Evolutionary conservation across 257 asterid genomes (phyloP), one percentile per base, ranked within the genome.

Genomic region (Penstemon eatonii): DNA sequence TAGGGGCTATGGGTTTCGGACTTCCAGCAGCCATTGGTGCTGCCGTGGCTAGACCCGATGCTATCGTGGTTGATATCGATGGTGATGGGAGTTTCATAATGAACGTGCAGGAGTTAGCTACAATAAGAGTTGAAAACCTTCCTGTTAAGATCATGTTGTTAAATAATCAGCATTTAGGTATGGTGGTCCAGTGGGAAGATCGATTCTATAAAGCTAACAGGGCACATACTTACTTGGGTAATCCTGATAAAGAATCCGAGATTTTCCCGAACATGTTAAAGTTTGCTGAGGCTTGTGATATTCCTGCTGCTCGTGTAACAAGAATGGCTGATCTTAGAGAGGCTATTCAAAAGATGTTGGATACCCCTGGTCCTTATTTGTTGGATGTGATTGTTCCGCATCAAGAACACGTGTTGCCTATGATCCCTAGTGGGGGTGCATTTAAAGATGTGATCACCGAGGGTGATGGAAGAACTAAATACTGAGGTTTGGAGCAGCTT

Each of bases 121-220:
- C 96, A 0, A 50, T 87, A 6, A 71, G 90, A 4, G 95, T 85
- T 18, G 92, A 91, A 74, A 89, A 85, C 69, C 93, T 91, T 6
- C 94, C 97, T 0, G 79, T 91, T 6, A 91, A 89, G 86, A 79
- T 91, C 33, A 72, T 89, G 97, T 58, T 91, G 60, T 43, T 91
- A 57, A 87, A 91, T 60, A 91, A 91, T 71, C 95, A 87, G 76
- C 96, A 85, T 36, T 67, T 89, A 64, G 97, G 97, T 12, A 91
- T 91, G 96, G 96, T 87, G 60, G 91, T 83, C 4, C 96, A 91
- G 60, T 91, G 96, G 96, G 95, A 89, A 79, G 96, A 89, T 62
- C 81, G 95, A 0, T 91, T 89, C 78, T 89, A 89, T 60, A 87
- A 89, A 83, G 75, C 97, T 3, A 91, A 89, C 49, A 75, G 97